Evolutionary conservation across 2,329 filamentous ascomycete genomes (phyloP).

Genomic region (Trichoderma hamatum): DNA sequence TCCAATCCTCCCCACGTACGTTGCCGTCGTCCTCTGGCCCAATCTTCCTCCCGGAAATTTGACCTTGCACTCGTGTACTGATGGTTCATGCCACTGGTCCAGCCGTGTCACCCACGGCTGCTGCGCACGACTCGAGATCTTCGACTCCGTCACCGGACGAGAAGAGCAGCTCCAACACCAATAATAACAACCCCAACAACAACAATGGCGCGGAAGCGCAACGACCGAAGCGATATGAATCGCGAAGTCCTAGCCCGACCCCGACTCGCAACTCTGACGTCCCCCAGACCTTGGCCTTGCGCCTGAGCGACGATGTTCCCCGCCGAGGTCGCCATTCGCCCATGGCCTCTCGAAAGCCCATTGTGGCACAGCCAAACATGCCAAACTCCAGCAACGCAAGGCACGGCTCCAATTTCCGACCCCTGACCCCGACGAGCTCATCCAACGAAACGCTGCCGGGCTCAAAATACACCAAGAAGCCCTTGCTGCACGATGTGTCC

Average conservation of each 20-base stretch:
- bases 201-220: conserved; percentile 56
- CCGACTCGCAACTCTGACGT: conserved; percentile 53
- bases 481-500: conserved; percentile 68
- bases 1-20: conserved; percentile 62
- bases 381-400: conserved; percentile 38
- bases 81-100: conserved; percentile 33
- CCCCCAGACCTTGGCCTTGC: conserved; percentile 47
- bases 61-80: conserved; percentile 34
- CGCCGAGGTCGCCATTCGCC: conserved; percentile 43
- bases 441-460: conserved; percentile 21
- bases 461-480: conserved; percentile 45
- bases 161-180: conserved; percentile 41
- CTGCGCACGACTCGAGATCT: conserved; percentile 50
- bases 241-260: conserved; percentile 62
- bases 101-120: conserved; percentile 41
- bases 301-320: conserved; percentile 50
- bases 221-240: conserved; percentile 54
- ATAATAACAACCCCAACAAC: conserved; percentile 51
- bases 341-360: conserved; percentile 50
- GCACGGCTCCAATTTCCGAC: conserved; percentile 34
- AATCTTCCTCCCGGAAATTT: conserved; percentile 8
- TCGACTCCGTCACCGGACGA: conserved; percentile 59
- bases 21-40: conserved; percentile 35
- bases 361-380: conserved; percentile 51
- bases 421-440: conserved; percentile 45